Evolutionary conservation across 2,329 filamentous ascomycete genomes (phyloP), one percentile per base, ranked within the genome.

Genomic region (Metarhizium brunneum): DNA sequence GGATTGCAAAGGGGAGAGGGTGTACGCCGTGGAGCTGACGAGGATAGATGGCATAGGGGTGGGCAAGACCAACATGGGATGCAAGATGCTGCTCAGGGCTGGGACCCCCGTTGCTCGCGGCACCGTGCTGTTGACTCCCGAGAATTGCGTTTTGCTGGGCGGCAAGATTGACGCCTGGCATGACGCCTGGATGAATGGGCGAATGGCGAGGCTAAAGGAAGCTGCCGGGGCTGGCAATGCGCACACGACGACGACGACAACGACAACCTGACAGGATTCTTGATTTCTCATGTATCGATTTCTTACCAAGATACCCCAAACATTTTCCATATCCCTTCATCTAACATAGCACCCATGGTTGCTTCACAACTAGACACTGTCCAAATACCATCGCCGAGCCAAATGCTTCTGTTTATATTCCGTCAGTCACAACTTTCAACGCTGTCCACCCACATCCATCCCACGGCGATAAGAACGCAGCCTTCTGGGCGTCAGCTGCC

Each of bases 141-240:
- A 73, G 2, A 83, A 70, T 56, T 85, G 84, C 54, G 78, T 81
- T n/a, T 66, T 95, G 2, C 71, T 96, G n/a, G 94, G 94, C 2
- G 94, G 94, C 0, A 95, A 89, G 72, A 80, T 97, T 48, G 91
- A 96, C 54, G 76, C 75, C 0, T 82, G 91, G 77, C 89, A 97
- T 65, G 85, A 83, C 66, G 77, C 77, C 7, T 97, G 92, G 92
- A 77, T 78, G 50, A 82, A 85, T 14, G 83, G 83, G 2, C 79
- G 88, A 60, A 85, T 96, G 68, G 79, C 77, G 51, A 80, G 82
- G 60, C 69, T 97, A 57, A 84, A 83, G 66, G 79, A 81, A 52
- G 80, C 77, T 13, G 80, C 85, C 18, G 75, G 60, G 40, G 47
- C 58, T 6, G 49, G 38, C 42, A 18, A 45, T 45, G 38, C 7